Percentiles rank a stretch among this genome's conserved stretches.
Conservation (phyloP, 2,329 filamentous ascomycete genomes). For the Cephalotrichum gorgonifer region DNA sequence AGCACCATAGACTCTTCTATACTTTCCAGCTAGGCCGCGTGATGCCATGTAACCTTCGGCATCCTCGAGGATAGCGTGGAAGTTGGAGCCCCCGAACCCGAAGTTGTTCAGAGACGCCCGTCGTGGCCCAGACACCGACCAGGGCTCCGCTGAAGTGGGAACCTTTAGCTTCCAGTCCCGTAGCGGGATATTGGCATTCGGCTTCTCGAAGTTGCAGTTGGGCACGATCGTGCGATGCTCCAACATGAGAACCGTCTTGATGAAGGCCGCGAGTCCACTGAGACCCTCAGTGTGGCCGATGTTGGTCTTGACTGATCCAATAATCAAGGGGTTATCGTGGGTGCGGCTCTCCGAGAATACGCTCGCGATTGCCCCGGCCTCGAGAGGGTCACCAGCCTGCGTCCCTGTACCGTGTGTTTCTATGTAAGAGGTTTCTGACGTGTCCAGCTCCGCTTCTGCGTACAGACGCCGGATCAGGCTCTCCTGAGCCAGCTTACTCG, state of each 20-base stretch:
- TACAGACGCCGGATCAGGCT: constrained; percentile 21
- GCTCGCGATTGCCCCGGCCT: constrained; percentile 12
- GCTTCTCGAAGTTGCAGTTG: constrained; percentile 11
- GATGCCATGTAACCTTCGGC: too few species aligned
- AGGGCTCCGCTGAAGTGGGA: too few species aligned
- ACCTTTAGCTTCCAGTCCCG: constrained; percentile 14
- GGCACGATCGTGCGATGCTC: constrained; percentile 13
- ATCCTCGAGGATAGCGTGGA: constrained; percentile 15
- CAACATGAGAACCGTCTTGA: constrained; percentile 16
- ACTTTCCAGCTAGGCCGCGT: too few species aligned
- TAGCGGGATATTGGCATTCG: constrained; percentile 14
- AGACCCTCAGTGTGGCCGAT: constrained; percentile 16
- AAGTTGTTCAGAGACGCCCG: constrained; percentile 17
- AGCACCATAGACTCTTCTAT: too few species aligned
- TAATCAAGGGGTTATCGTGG: constrained; percentile 5
- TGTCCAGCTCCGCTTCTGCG: constrained; percentile 10
- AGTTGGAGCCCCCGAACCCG: constrained; percentile 16
- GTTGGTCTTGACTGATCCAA: constrained; percentile 15
- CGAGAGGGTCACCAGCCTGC: constrained; percentile 16
- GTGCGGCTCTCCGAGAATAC: constrained; percentile 7
- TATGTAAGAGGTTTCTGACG: constrained; percentile 14
- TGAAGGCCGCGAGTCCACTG: constrained; percentile 13
- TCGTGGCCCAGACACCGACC: too few species aligned
- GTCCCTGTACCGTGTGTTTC: constrained; percentile 20
- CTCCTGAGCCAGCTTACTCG: constrained; percentile 20